These are phyloP conservation scores for Chlamydomonas incerta DNA, from an alignment of 139 green algal genomes.

Conservation along the genomic window DNA sequence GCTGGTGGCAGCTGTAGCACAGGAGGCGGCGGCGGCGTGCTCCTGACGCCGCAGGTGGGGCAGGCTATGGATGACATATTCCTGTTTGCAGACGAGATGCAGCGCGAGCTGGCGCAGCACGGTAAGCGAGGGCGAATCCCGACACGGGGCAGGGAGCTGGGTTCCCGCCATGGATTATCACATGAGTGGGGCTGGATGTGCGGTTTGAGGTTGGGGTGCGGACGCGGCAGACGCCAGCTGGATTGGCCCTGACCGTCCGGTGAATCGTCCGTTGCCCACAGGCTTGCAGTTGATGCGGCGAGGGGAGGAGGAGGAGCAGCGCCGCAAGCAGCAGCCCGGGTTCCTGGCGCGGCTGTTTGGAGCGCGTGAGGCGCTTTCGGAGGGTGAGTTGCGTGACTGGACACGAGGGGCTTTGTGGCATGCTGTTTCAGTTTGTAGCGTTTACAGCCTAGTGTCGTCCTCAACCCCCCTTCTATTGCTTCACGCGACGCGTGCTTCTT, in stretches of 20 bases:
- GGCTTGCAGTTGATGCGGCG: neutral
- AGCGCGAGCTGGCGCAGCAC: slow-evolving; percentile 18
- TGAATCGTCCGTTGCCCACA: neutral
- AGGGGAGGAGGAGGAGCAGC: slow-evolving; percentile 4
- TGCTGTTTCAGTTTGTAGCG: too few species aligned
- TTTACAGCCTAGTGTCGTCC: too few species aligned
- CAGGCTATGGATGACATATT: slow-evolving; percentile 30
- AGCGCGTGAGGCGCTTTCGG: neutral
- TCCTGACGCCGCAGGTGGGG: slow-evolving; percentile 21
- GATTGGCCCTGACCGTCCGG: too few species aligned
- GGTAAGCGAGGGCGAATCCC: neutral
- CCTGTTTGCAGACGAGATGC: slow-evolving; percentile 30
- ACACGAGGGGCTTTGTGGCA: too few species aligned
- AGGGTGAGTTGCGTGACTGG: too few species aligned
- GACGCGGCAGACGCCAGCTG: too few species aligned
- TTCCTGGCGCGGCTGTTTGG: slow-evolving; percentile 14
- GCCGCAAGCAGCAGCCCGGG: neutral
- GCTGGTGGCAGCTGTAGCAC: neutral
- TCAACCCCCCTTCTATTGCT: too few species aligned
- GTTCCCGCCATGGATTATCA: too few species aligned
- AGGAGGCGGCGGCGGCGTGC: neutral
- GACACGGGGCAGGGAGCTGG: too few species aligned
- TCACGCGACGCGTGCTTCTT: too few species aligned
- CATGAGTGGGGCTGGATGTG: too few species aligned
- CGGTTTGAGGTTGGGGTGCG: too few species aligned